Conservation (phyloP, 306 rosid species). For the Casuarina glauca region DNA sequence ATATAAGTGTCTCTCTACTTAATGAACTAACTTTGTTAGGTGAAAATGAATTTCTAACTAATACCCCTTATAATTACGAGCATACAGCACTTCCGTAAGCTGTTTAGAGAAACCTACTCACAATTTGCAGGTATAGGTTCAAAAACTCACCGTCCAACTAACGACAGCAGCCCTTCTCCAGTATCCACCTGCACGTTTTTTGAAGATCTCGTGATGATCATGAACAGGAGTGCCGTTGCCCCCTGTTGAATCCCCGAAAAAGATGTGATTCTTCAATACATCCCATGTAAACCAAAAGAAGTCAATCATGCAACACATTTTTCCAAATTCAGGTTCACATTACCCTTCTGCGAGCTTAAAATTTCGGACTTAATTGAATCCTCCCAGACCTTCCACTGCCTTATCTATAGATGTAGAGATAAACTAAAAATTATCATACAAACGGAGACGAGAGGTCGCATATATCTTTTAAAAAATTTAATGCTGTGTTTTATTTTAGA, state of each 20-base stretch:
- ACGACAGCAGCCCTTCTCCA: conserved; percentile 74
- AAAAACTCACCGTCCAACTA: conserved; percentile 66
- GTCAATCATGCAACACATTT: conserved; percentile 19
- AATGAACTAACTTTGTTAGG: too few species aligned
- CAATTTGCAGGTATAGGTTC: neutral
- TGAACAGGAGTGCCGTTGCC: neutral
- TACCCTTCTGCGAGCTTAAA: conserved; percentile 16
- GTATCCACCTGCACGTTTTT: conserved; percentile 42
- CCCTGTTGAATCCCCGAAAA: conserved; percentile 3
- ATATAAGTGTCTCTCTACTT: too few species aligned
- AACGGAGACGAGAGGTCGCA: neutral
- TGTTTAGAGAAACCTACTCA: neutral
- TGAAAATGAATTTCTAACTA: too few species aligned
- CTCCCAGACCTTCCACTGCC: conserved; percentile 81
- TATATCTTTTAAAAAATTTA: too few species aligned
- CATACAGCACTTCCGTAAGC: neutral
- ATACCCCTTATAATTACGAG: neutral
- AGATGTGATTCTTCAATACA: conserved; percentile 4
- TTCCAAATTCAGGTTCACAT: conserved; percentile 27
- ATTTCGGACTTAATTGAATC: conserved; percentile 17
- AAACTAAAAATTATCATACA: conserved; percentile 25
- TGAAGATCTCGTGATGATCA: conserved; percentile 40
- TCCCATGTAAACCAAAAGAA: conserved; percentile 6
- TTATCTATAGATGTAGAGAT: conserved; percentile 42
- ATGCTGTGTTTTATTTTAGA: too few species aligned